Conservation (phyloP, 768 basidiomycete genomes). For the Russula sp. region DNA sequence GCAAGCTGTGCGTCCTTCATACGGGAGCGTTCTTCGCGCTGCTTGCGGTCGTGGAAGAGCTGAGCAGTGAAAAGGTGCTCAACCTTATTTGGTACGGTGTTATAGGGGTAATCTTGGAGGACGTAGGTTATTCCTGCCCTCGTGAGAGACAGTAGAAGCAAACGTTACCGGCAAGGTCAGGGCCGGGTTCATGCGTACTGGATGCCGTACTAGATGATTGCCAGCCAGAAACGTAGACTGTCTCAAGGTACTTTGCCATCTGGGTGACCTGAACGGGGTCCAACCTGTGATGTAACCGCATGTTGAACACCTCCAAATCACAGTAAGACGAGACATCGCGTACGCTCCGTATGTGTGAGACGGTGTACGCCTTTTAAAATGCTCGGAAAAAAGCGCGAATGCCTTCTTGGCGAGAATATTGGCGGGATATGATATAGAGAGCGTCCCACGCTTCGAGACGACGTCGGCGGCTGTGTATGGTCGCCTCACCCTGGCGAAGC, state of each 20-base stretch:
- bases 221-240: slow-evolving; percentile 98
- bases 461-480: slow-evolving; percentile 94
- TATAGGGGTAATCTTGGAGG: slow-evolving; percentile 85
- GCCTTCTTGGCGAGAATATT: slow-evolving; percentile 85
- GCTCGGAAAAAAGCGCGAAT: slow-evolving; percentile 68
- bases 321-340: slow-evolving; percentile 27
- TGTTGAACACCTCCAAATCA: background rate
- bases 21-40: slow-evolving; percentile 72
- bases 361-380: slow-evolving; percentile 72
- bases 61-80: slow-evolving; percentile 98
- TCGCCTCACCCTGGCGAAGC: slow-evolving; percentile 82
- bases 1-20: slow-evolving; percentile 70
- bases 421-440: slow-evolving; percentile 84
- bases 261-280: slow-evolving; percentile 98
- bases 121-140: slow-evolving; percentile 1
- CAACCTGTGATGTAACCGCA: slow-evolving; percentile 51
- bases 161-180: slow-evolving; percentile 86
- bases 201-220: slow-evolving; percentile 93
- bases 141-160: background rate
- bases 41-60: slow-evolving; percentile 98
- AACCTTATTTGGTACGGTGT: slow-evolving; percentile 98
- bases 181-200: slow-evolving; percentile 93
- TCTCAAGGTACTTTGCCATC: slow-evolving; percentile 98
- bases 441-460: slow-evolving; percentile 88
- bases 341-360: slow-evolving; percentile 98